phyloP scores from a whole-genome alignment of 139 green algal species.

The Zygnema circumcarinatum region DNA sequence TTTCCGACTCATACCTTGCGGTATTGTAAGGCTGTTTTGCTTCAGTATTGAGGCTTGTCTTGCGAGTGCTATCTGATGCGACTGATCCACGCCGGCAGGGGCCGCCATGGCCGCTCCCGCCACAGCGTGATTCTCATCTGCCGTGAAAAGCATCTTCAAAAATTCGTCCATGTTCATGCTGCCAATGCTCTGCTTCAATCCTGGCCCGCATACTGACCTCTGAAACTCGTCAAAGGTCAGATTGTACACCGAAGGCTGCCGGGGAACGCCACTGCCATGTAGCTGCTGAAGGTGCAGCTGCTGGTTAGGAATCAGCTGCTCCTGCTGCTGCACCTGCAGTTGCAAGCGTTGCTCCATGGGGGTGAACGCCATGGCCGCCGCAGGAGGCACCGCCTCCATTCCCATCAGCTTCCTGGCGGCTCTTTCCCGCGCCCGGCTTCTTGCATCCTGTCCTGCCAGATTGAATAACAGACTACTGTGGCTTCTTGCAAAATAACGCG shows the following conservation, averaged over 20 bases:
- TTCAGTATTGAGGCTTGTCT: background rate
- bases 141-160: slow-evolving; percentile 47
- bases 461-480: background rate
- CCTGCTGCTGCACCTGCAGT: background rate
- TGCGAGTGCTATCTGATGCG: background rate
- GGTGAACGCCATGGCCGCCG: background rate
- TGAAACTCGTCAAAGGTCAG: slow-evolving; percentile 60
- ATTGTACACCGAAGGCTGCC: slow-evolving; percentile 51
- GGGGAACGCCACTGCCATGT: background rate
- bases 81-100: background rate
- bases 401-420: slow-evolving; percentile 18
- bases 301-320: background rate
- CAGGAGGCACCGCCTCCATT: background rate
- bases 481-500: no score
- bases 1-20: slow-evolving; percentile 17
- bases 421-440: slow-evolving; percentile 1
- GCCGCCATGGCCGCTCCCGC: slow-evolving; percentile 15
- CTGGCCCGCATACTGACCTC: slow-evolving; percentile 19
- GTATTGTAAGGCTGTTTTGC: slow-evolving; percentile 37
- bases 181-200: slow-evolving; percentile 29
- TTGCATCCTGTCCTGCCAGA: slow-evolving; percentile 18
- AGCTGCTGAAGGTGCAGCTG: background rate
- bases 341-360: no score
- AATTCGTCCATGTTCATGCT: slow-evolving; percentile 63
- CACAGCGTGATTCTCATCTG: slow-evolving; percentile 49